Base-by-base conservation (phyloP, 2,329 filamentous ascomycete genomes). In the Falciphora oryzae region DNA sequence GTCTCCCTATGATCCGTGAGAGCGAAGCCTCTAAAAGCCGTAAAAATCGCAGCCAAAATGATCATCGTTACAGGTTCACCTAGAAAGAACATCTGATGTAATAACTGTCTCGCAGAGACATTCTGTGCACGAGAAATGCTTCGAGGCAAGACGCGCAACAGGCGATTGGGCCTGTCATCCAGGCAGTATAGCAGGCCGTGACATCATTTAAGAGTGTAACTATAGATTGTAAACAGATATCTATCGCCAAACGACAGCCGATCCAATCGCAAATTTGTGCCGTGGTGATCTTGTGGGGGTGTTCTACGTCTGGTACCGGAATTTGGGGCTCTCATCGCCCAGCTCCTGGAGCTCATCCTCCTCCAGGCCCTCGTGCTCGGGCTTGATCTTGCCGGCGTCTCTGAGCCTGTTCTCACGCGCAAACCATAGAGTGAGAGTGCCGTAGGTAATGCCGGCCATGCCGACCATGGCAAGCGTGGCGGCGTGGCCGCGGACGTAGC, bases 401-500 rank as follows among this genome's bases (percentile, higher is more conserved):
- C 82, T 76, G 65, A 70, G 73, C 67, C 73, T 76, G 66, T 89
- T 89, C 70, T 79, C 74, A 18, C 74, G 68, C 50, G 72, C 69
- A 68, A 83, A 85, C 75, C 79, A 84, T 66, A 79, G 75, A 81
- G 81, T 86, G 75, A 89, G 77, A 32, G 83, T 74, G 3, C 73
- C 79, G 69, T 84, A 88, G 5, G 86, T 74, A 32, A 80, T 61
- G 0, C 79, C 80, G 1, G 84, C 79, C 69, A 87, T 76, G 2
- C 76, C 83, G 0, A 87, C 84, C 74, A 89, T 77, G 31, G 80
- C 78, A 59, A 89, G 75, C 4, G 85, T 87, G 13, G 88, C 79
- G 1, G 85, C 85, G 69, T 90, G 86, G 6, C 87, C 87, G 44
- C 79, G 79, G 53, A 85, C 76, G 70, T 85, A 89, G n/a, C 84